Base-by-base conservation (phyloP, 2,329 filamentous ascomycete genomes). In the Fusarium foetens region DNA sequence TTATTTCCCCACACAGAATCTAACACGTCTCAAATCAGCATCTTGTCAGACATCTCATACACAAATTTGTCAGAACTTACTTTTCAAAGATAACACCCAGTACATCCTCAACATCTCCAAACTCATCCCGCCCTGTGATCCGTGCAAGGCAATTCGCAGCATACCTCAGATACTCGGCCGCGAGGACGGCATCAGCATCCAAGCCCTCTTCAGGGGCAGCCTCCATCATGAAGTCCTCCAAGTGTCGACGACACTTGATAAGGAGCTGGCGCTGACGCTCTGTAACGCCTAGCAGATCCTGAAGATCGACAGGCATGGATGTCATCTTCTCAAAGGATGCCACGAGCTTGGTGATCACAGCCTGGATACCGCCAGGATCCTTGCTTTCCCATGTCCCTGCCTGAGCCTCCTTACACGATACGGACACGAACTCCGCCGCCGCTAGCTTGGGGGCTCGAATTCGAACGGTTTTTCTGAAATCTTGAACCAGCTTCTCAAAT, bases 21-120 rank as follows among this genome's bases (percentile, higher is more conserved):
- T 86, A 72, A 29, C 48, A 58, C 57, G 52, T 55, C 45, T 54
- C 51, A 36, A 53, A 70, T 76, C 68, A 77, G 72, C 61, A 68
- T 66, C 36, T 58, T 58, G 48, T 48, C 52, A 39, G 29, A 58
- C 48, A 61, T 43, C 53, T 27, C n/a, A 17, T 35, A 63, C 31
- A 25, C 21, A 59, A 29, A 33, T 29, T 31, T 21, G 60, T 63
- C 48, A 68, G 57, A 66, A 89, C 89, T 86, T 84, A 97, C 93
- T 97, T 98, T 81, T 98, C 95, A 83, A 99, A 99, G 8, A 99
- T 95, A 27, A 99, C 95, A 1, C 96, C 96, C 48, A 99, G 83
- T 12, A 99, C 94, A 79, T 98, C 96, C 80, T 99, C 95, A 21
- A 98, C 94, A 81, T 98, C 95, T 5, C 94, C 93, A 43, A 88